Evolutionary conservation across 192 early-diverging fungal species (phyloP).

Genomic region (Podochytrium sp.): DNA sequence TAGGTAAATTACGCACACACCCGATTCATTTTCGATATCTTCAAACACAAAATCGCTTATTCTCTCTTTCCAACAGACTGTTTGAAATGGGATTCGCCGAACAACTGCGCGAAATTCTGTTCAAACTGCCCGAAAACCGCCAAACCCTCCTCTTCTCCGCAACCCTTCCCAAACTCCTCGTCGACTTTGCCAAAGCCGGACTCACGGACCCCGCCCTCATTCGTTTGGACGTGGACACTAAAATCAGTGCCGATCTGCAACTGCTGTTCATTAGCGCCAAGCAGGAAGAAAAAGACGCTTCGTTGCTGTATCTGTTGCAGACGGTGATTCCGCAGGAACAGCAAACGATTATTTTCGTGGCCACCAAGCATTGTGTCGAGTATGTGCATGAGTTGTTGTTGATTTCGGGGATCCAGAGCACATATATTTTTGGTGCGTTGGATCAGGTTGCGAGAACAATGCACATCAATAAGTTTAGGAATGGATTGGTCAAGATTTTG

Average conservation of each 20-base stretch:
- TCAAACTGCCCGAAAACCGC: slow-evolving; percentile 77
- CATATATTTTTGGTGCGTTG: slow-evolving; percentile 92
- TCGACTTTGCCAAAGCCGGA: slow-evolving; percentile 98
- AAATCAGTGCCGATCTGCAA: slow-evolving; percentile 93
- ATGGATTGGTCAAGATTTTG: slow-evolving; percentile 75
- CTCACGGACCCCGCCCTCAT: slow-evolving; percentile 91
- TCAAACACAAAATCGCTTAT: background rate
- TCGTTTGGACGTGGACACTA: slow-evolving; percentile 92
- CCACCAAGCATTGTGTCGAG: slow-evolving; percentile 99
- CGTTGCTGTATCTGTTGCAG: slow-evolving; percentile 81
- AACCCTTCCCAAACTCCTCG: slow-evolving; percentile 88
- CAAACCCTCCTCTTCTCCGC: slow-evolving; percentile 97
- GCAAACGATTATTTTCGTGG: slow-evolving; percentile 91
- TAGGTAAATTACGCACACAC: slow-evolving; percentile 62
- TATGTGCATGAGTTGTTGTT: slow-evolving; percentile 79
- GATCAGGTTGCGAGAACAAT: slow-evolving; percentile 90
- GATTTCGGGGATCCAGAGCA: slow-evolving; percentile 72
- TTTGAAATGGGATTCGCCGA: slow-evolving; percentile 97
- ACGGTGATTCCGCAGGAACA: slow-evolving; percentile 69
- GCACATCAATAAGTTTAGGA: slow-evolving; percentile 84
- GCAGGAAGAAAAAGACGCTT: slow-evolving; percentile 87
- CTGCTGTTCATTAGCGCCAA: slow-evolving; percentile 91
- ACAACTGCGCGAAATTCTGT: slow-evolving; percentile 91
- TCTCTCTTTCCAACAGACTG: slow-evolving; percentile 54
- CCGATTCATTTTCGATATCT: slow-evolving; percentile 6